Evolutionary conservation across 2,329 filamentous ascomycete genomes (phyloP), one percentile per base, ranked within the genome.

Genomic region (Aspergillus sp.): DNA sequence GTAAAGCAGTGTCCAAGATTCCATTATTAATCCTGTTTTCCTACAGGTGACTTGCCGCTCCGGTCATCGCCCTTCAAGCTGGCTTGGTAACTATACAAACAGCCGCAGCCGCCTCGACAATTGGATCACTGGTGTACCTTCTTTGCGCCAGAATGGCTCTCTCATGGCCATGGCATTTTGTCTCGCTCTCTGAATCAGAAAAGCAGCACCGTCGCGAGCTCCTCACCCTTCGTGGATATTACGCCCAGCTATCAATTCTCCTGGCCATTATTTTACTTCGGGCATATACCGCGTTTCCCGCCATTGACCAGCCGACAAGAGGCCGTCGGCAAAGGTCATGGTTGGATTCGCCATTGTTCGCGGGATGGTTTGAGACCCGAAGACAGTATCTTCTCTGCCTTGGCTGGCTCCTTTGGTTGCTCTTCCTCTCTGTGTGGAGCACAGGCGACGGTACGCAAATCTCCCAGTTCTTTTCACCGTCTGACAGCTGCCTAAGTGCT

Each of bases 241-340:
- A 84, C 43, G 86, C 85, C 17, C 85, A 88, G 71, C 73, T 80
- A 63, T 86, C 85, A 1, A 77, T 82, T 5, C 62, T 87, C 8
- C 64, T 82, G 4, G 74, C 83, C 15, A 69, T 80, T 28, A 67
- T 85, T 15, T 65, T 78, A 3, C 61, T 80, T 3, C 79, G 70
- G n/a, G 28, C 73, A 7, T 77, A 74, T 60, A 67, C 70, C 38
- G 60, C 52, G 45, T 66, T 57, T 54, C 57, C 41, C 22, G 53
- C 57, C n/a, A 47, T 50, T 34, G 47, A 50, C 7, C 11, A 60
- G 7, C 41, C 28, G 50, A 54, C 30, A 22, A 48, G 41, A 45
- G 46, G 46, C 41, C 19, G 47, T 63, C 63, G 59, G 34, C 60
- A 65, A 19, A 64, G 56, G 9, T 73, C 80, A 72, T 83, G 81